Percentiles rank a stretch among this genome's conserved stretches.
phyloP scores from a whole-genome alignment of 2,329 filamentous ascomycete species.

The Diaporthe amygdali region DNA sequence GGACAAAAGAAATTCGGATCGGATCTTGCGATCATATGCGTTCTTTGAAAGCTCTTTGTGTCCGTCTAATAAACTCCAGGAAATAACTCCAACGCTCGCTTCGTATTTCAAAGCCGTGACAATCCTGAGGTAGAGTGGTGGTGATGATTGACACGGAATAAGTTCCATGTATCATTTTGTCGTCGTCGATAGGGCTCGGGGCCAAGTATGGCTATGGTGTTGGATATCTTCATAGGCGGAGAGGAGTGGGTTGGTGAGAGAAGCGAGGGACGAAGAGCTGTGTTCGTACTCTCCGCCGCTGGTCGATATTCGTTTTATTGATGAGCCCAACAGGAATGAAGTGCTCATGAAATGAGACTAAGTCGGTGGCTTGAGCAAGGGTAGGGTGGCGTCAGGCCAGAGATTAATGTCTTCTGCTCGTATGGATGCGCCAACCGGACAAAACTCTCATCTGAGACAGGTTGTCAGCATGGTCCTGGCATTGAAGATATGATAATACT shows the following conservation, averaged over 20 bases:
- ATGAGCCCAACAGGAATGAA: neutral
- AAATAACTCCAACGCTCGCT: neutral
- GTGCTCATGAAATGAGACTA: neutral
- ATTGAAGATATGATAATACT: neutral
- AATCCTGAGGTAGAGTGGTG: neutral
- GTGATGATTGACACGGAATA: neutral
- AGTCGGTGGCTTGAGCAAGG: neutral
- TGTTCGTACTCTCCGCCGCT: neutral
- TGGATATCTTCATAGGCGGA: neutral
- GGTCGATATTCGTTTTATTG: neutral
- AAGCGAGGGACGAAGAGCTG: neutral
- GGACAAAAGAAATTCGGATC: neutral
- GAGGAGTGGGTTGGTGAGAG: neutral
- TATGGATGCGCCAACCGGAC: neutral
- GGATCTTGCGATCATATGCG: neutral
- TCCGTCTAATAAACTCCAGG: neutral
- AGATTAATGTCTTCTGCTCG: neutral
- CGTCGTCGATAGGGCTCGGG: neutral
- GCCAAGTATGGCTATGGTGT: neutral
- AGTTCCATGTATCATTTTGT: neutral
- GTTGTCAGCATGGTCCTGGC: neutral
- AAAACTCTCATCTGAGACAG: neutral
- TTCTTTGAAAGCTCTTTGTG: neutral
- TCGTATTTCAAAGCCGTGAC: neutral
- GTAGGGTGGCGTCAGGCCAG: neutral